Base-by-base conservation (phyloP, 441 rosid species). In the Kokia cookei region DNA sequence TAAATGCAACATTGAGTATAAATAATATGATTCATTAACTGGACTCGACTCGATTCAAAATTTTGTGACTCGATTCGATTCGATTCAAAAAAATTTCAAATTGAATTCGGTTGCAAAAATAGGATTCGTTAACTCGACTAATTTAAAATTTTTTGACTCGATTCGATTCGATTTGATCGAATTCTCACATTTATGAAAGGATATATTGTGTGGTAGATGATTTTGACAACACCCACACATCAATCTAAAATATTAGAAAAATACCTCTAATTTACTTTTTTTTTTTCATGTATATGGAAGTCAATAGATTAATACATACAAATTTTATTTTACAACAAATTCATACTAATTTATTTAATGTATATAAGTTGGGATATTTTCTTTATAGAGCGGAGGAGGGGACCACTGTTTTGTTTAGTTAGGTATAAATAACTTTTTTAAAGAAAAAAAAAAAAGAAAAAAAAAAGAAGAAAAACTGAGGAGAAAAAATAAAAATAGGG, bases 161-260 rank as follows among this genome's bases (percentile, higher is more conserved):
- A 24, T 24, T 24, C 26, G 26, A 24, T 1, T 24, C 26, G 26
- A 24, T 1, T 24, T 24, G 26, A 24, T 24, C 26, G 26, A 24
- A 24, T 24, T 1, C 26, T 24, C 26, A 24, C 26, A 1, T 1
- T 19, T 7, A 27, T 5, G 14, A n/a, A 57, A 24, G 19, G 22
- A 19, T 57, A 35, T 13, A 11, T 35, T 37, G 69, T 61, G 75
- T 77, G 77, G 79, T 17, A 13, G 19, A 11, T 58, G 79, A 79
- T 59, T 62, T 64, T 2, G 81, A 81, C 86, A 24, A 53, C 6
- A 69, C 65, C 37, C 8, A 37, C 8, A 2, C 29, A 9, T 22
- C 1, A 17, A 12, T 11, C 45, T 17, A n/a, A 17, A 9, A n/a
- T 37, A 37, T 37, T 37, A 6, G 8, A 7, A 37, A 35, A 63